Evolutionary conservation across 2,329 filamentous ascomycete species (phyloP).

Genomic region (Aureobasidium sp.): DNA sequence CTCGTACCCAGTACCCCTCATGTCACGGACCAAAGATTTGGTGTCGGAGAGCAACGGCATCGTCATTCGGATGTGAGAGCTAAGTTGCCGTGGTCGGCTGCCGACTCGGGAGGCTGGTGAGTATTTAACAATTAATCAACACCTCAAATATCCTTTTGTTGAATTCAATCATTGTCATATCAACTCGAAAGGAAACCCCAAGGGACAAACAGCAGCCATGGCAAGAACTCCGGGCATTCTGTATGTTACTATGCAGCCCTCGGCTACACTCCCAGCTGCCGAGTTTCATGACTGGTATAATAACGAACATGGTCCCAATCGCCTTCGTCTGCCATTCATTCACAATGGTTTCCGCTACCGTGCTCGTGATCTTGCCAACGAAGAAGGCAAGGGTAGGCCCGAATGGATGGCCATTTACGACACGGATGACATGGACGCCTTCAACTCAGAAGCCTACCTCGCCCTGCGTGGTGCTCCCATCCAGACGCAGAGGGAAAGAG

Average conservation of each 20-base stretch:
- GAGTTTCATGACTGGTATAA: slow-evolving; percentile 93
- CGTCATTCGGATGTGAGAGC: slow-evolving; percentile 9
- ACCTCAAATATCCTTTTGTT: background rate
- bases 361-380: slow-evolving; percentile 49
- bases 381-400: slow-evolving; percentile 44
- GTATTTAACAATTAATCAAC: background rate
- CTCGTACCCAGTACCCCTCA: slow-evolving; percentile 15
- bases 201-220: slow-evolving; percentile 3
- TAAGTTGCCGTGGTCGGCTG: background rate
- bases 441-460: slow-evolving; percentile 66
- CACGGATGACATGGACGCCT: slow-evolving; percentile 63
- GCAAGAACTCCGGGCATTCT: slow-evolving; percentile 55
- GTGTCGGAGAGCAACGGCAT: slow-evolving; percentile 6
- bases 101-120: background rate
- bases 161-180: background rate
- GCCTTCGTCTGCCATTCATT: slow-evolving; percentile 68
- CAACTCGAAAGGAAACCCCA: background rate
- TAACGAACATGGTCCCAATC: slow-evolving; percentile 80
- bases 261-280: slow-evolving; percentile 54
- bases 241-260: slow-evolving; percentile 80
- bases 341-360: slow-evolving; percentile 72
- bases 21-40: background rate
- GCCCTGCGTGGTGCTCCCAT: slow-evolving; percentile 51
- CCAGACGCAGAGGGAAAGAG: slow-evolving; percentile 50
- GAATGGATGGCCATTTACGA: slow-evolving; percentile 78